Percentiles rank a stretch among this genome's conserved stretches.
Conservation (phyloP, 225 moss, liverwort and hornwort genomes). For the Climacium dendroides region DNA sequence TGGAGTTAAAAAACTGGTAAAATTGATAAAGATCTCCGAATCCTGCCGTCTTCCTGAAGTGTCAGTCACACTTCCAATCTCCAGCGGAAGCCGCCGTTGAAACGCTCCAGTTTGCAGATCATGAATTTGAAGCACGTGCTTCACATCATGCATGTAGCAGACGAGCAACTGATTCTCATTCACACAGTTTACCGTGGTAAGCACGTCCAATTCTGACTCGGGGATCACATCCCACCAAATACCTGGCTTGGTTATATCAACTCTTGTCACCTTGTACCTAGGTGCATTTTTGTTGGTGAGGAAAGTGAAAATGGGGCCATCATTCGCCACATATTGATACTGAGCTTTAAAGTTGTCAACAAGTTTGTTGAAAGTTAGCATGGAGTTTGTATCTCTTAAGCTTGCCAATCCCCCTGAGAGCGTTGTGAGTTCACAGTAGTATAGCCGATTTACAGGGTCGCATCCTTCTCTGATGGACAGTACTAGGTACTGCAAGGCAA, state of each 20-base stretch:
- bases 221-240: conserved; percentile 63
- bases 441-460: conserved; percentile 74
- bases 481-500: conserved; percentile 57
- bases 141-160: conserved; percentile 73
- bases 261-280: conserved; percentile 62
- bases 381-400: conserved; percentile 9
- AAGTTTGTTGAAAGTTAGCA: conserved; percentile 50
- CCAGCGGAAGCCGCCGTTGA: conserved; percentile 50
- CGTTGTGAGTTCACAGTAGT: conserved; percentile 50
- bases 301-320: conserved; percentile 66
- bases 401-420: conserved; percentile 47
- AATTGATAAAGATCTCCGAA: conserved; percentile 57
- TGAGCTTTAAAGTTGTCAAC: conserved; percentile 82
- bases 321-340: conserved; percentile 58
- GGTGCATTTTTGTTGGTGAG: conserved; percentile 67
- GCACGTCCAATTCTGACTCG: conserved; percentile 62
- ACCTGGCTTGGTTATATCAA: conserved; percentile 49
- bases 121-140: conserved; percentile 71
- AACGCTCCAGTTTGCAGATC: conserved; percentile 51
- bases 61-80: conserved; percentile 62
- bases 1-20: conserved; percentile 70
- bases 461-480: conserved; percentile 67
- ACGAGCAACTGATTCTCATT: conserved; percentile 61
- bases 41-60: conserved; percentile 48
- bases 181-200: conserved; percentile 52